Evolutionary conservation across 139 green algal genomes (phyloP).

Genomic region (Chlorella sorokiniana): DNA sequence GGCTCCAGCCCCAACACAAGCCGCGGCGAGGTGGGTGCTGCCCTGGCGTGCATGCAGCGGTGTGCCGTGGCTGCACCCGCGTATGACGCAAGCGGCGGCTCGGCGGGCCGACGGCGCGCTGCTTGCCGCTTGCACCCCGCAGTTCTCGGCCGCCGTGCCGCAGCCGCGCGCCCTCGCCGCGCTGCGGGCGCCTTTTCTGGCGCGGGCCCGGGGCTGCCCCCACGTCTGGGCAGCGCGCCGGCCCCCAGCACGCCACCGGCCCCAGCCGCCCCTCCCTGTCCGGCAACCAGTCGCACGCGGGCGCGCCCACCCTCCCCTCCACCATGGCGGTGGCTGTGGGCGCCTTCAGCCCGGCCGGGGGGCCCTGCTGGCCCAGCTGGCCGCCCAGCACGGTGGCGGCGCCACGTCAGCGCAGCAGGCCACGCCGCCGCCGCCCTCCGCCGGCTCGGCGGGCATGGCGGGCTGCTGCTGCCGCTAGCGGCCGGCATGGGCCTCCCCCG

Average conservation of each 20-base stretch:
- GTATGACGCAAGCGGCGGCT: background rate
- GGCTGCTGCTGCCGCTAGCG: constrained; percentile 12
- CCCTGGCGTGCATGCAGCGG: background rate
- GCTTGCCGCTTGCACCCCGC: background rate
- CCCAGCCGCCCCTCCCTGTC: constrained; percentile 28
- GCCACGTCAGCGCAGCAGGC: background rate
- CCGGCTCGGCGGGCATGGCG: background rate
- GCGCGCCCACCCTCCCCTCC: background rate
- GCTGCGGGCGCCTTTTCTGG: constrained; percentile 6
- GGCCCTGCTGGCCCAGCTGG: background rate
- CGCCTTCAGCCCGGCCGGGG: background rate
- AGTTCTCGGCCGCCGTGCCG: constrained; percentile 3
- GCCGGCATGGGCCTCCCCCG: constrained; percentile 23
- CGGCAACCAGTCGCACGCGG: constrained; percentile 8
- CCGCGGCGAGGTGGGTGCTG: constrained; percentile 18
- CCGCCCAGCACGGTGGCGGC: background rate
- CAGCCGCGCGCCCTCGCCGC: constrained; percentile 1
- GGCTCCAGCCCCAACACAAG: constrained; percentile 27
- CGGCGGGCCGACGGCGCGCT: background rate
- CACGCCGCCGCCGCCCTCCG: background rate
- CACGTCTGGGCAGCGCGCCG: constrained; percentile 2
- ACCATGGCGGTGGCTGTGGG: constrained; percentile 18
- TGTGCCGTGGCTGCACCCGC: background rate
- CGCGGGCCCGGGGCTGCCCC: constrained; percentile 1
- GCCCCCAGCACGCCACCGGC: background rate